These are phyloP conservation scores for Amborella trichopoda DNA, from an alignment of 164 flowering plant genomes.

Conservation along the genomic window DNA sequence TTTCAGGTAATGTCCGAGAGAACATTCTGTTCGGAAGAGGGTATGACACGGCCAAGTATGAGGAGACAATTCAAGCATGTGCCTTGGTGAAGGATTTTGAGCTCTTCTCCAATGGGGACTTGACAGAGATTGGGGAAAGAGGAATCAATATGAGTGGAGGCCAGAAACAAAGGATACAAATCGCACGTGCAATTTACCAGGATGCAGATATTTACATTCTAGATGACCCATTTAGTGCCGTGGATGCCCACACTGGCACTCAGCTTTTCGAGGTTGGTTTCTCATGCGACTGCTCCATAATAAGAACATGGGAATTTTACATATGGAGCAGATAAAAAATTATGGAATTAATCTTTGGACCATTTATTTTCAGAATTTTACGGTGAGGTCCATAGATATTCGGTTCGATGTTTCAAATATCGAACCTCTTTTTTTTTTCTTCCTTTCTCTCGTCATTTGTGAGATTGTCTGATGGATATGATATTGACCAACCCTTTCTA, in stretches of 20 bases:
- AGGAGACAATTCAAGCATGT: slow-evolving; percentile 64
- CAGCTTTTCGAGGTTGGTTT: slow-evolving; percentile 72
- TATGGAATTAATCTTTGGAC: too few species aligned
- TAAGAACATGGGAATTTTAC: too few species aligned
- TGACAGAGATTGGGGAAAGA: slow-evolving; percentile 93
- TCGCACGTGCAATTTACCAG: slow-evolving; percentile 90
- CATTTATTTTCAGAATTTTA: too few species aligned
- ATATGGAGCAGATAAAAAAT: too few species aligned
- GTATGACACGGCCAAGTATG: slow-evolving; percentile 45
- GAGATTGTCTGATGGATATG: too few species aligned
- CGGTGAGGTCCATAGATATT: too few species aligned
- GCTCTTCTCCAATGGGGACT: slow-evolving; percentile 68
- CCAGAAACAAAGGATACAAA: slow-evolving; percentile 94
- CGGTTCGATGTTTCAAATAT: too few species aligned
- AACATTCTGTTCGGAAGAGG: slow-evolving; percentile 73
- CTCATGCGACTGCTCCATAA: too few species aligned
- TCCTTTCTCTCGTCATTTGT: too few species aligned
- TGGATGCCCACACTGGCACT: slow-evolving; percentile 96
- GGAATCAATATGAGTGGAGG: slow-evolving; percentile 99
- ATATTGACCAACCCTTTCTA: too few species aligned
- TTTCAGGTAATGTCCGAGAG: slow-evolving; percentile 71
- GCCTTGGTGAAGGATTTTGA: slow-evolving; percentile 84
- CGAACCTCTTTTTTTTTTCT: too few species aligned
- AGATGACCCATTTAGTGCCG: slow-evolving; percentile 99
- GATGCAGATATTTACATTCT: slow-evolving; percentile 92